phyloP scores from a whole-genome alignment of 192 early-diverging fungal genomes.

The Mortierella antarctica region DNA sequence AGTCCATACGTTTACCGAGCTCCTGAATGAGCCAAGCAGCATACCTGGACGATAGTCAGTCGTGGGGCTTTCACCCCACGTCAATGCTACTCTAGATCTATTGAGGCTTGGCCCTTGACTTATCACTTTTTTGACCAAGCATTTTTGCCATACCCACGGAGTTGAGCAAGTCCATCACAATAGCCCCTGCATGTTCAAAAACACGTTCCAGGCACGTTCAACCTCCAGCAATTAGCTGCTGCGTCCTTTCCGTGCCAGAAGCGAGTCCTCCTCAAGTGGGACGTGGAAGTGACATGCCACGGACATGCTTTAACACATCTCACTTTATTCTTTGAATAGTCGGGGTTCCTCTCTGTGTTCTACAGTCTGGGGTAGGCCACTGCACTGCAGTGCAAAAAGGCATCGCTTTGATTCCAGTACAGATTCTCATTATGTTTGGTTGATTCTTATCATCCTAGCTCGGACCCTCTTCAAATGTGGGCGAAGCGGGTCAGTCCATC shows the following conservation, averaged over 20 bases:
- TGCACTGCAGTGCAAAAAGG: neutral
- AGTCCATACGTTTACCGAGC: no score
- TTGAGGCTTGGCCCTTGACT: no score
- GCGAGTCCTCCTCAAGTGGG: no score
- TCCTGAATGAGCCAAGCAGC: no score
- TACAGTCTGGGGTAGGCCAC: slow-evolving; percentile 83
- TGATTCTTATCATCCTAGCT: neutral
- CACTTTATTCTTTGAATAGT: slow-evolving; percentile 59
- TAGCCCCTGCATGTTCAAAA: slow-evolving; percentile 71
- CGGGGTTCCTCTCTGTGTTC: slow-evolving; percentile 89
- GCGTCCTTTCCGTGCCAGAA: no score
- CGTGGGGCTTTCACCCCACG: no score
- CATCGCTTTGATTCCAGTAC: neutral
- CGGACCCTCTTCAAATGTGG: slow-evolving; percentile 43
- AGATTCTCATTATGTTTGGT: no score
- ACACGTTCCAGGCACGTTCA: slow-evolving; percentile 77
- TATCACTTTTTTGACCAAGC: no score
- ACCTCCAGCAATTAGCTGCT: neutral
- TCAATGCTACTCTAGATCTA: no score
- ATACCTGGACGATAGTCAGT: no score
- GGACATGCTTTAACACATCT: neutral
- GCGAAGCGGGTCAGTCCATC: slow-evolving; percentile 26
- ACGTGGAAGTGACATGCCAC: neutral
- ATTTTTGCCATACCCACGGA: no score
- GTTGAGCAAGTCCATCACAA: neutral